Base-by-base conservation (phyloP, 1,284 basidiomycete genomes). In the Heterobasidion annosum region DNA sequence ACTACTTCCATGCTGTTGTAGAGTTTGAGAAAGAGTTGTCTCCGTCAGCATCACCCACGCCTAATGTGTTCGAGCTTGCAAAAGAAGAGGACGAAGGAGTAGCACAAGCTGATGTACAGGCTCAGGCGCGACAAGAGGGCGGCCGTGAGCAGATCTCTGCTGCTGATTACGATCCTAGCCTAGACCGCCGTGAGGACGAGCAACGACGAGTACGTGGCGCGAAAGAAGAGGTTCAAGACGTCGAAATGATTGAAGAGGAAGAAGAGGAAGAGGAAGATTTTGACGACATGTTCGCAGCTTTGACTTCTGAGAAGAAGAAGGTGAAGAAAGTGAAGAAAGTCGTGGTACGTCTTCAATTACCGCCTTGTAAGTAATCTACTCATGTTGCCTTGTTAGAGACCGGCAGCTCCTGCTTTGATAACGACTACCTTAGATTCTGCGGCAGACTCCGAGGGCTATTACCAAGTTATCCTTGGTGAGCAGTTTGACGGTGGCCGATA, bases 401-500 rank as follows among this genome's bases (percentile, higher is more conserved):
- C 72, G 33, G 64, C 69, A 25, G 80, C 76, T 6, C 83, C 84
- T 1, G 82, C 85, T 1, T 67, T 88, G 8, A 83, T 88, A 49
- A 82, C 83, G 0, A 82, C 83, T 2, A 87, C 81, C 0, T 64
- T 87, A 37, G 88, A 91, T 63, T 79, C 83, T 12, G 87, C 86
- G 4, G 77, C 88, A 55, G 97, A 99, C 68, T 67, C 87, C 0
- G 97, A 99, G 68, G 97, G 97, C 0, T 99, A 99, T 67, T 98
- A 99, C 68, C 85, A 86, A 57, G 83, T 97, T 58, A 94, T 96
- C 50, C 81, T 98, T 5, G 97, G 96, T 50, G 97, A 99, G 70
- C 83, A 95, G 55, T 75, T 98, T n/a, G 92, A 97, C 62, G 82
- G 84, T 44, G 94, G 93, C 1, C 81, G 89, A 47, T 99, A 98